Evolutionary conservation across 2,329 filamentous ascomycete species (phyloP).

Genomic region (Cladosporium cucumerinum): DNA sequence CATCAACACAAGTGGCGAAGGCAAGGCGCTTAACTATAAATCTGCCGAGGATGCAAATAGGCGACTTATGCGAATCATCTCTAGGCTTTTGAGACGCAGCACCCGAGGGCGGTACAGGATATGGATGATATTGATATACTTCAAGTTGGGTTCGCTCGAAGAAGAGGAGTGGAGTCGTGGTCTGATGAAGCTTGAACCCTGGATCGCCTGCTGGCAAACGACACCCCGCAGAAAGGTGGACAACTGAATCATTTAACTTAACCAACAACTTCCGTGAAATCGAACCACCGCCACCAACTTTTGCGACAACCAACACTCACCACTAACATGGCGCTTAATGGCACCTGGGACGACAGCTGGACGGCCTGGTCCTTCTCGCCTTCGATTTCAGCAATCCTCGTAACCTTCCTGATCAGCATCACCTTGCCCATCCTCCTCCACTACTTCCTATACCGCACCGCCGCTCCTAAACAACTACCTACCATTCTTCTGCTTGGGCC

Average conservation of each 20-base stretch:
- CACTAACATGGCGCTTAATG: background rate
- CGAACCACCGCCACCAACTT: background rate
- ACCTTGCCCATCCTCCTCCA: slow-evolving; percentile 76
- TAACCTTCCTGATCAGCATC: slow-evolving; percentile 69
- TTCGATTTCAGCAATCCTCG: slow-evolving; percentile 51
- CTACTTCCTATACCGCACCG: slow-evolving; percentile 64
- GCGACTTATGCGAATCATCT: background rate
- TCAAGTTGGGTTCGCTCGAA: no score
- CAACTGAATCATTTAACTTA: slow-evolving; percentile 1
- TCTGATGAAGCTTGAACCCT: background rate
- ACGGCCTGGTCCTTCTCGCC: slow-evolving; percentile 47
- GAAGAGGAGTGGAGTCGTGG: background rate
- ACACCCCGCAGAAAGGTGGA: slow-evolving; percentile 8
- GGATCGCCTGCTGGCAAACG: slow-evolving; percentile 10
- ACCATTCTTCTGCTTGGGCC: slow-evolving; percentile 80
- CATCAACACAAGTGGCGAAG: background rate
- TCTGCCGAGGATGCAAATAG: no score
- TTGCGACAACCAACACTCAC: background rate
- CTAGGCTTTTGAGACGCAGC: background rate
- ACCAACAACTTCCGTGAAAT: background rate
- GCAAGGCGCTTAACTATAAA: background rate
- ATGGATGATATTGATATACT: background rate
- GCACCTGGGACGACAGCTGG: slow-evolving; percentile 30
- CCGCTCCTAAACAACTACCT: slow-evolving; percentile 60
- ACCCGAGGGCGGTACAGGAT: background rate